phyloP scores from a whole-genome alignment of 192 early-diverging fungal species.

The Gigaspora rosea region DNA sequence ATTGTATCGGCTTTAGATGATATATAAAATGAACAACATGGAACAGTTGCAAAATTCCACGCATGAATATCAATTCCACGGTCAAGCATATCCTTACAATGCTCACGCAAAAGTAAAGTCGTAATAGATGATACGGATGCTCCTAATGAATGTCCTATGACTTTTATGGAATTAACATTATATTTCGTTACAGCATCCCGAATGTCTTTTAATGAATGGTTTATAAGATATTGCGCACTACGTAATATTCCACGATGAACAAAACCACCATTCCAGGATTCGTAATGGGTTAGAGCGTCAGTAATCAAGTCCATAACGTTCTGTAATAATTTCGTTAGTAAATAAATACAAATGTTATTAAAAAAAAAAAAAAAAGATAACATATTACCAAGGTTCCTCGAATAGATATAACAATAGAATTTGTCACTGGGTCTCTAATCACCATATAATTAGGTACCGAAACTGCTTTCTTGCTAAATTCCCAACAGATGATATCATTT shows the following conservation, averaged over 20 bases:
- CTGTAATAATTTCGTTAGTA: slow-evolving; percentile 14
- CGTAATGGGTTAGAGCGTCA: slow-evolving; percentile 43
- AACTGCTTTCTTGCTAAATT: slow-evolving; percentile 41
- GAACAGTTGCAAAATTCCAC: slow-evolving; percentile 44
- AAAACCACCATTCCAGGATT: slow-evolving; percentile 46
- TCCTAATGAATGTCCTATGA: slow-evolving; percentile 48
- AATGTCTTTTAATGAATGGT: slow-evolving; percentile 41
- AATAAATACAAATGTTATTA: background rate
- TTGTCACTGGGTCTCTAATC: slow-evolving; percentile 43
- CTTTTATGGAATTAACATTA: slow-evolving; percentile 40
- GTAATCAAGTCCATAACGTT: slow-evolving; percentile 48
- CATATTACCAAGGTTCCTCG: slow-evolving; percentile 45
- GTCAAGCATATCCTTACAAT: slow-evolving; percentile 32
- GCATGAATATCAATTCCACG: slow-evolving; percentile 39
- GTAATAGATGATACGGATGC: slow-evolving; percentile 38
- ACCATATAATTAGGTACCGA: slow-evolving; percentile 46
- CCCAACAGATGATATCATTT: slow-evolving; percentile 47
- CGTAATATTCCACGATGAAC: slow-evolving; percentile 48
- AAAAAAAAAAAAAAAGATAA: background rate
- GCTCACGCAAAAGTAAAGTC: slow-evolving; percentile 41
- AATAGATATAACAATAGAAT: slow-evolving; percentile 44
- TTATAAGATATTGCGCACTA: slow-evolving; percentile 43
- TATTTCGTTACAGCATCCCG: slow-evolving; percentile 40
- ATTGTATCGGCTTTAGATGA: slow-evolving; percentile 34
- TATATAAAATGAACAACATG: slow-evolving; percentile 39